phyloP scores from a whole-genome alignment of 306 rosid genomes.

The Lathyrus sativus region DNA sequence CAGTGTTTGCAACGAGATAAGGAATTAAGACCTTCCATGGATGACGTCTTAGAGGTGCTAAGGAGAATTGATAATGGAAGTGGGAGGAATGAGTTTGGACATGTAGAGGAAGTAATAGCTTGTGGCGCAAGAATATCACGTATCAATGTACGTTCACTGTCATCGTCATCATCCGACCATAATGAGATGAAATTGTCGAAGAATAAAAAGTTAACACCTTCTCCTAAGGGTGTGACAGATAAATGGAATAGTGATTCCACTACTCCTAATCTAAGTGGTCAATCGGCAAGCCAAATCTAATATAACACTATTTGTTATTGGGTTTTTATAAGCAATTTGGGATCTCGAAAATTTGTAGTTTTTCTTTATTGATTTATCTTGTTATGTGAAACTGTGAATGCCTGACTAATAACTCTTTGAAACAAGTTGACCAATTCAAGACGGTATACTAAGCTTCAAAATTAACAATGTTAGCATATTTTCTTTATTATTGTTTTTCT shows the following conservation, averaged over 20 bases:
- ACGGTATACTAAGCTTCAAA: too few relatives aligned
- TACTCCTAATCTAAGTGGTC: slow-evolving; percentile 43
- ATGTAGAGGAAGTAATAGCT: neutral
- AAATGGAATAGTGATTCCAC: slow-evolving; percentile 48
- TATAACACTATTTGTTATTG: neutral
- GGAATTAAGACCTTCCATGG: slow-evolving; percentile 72
- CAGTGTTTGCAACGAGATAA: slow-evolving; percentile 64
- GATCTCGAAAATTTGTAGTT: too few relatives aligned
- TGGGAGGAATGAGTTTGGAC: neutral
- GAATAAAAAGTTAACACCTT: slow-evolving; percentile 5
- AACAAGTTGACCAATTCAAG: too few relatives aligned
- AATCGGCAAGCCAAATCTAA: slow-evolving; percentile 20
- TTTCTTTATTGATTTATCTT: too few relatives aligned
- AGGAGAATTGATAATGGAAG: slow-evolving; percentile 3
- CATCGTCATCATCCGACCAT: neutral
- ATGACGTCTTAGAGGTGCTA: slow-evolving; percentile 51
- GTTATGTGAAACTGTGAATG: too few relatives aligned
- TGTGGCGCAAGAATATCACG: neutral
- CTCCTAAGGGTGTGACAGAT: slow-evolving; percentile 52
- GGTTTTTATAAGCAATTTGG: too few relatives aligned
- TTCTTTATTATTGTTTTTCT: too few relatives aligned
- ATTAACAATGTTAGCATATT: too few relatives aligned
- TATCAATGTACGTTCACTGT: neutral
- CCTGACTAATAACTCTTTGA: too few relatives aligned
- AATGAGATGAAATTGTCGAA: slow-evolving; percentile 5